Conservation (phyloP, 345 rosid species). For the Aethionema arabicum region DNA sequence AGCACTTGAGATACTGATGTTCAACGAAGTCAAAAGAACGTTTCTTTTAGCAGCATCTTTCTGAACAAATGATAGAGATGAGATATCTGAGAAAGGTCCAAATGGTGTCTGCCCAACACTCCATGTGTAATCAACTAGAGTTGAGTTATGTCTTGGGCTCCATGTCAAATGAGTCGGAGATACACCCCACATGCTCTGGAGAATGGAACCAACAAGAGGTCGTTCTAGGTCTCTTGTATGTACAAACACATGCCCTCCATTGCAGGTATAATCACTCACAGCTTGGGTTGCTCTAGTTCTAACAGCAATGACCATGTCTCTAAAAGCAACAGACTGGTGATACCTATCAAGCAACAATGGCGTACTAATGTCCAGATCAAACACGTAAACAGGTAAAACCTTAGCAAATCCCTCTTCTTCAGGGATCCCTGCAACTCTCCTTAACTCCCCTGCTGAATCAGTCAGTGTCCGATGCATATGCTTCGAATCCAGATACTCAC, state of each 20-base stretch:
- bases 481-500: conserved; percentile 96
- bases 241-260: conserved; percentile 84
- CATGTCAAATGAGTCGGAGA: conserved; percentile 87
- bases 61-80: conserved; percentile 83
- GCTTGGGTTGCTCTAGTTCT: conserved; percentile 81
- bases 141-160: conserved; percentile 81
- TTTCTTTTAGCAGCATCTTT: conserved; percentile 93
- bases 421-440: conserved; percentile 64
- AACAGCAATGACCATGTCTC: conserved; percentile 92
- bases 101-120: conserved; percentile 97
- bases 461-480: conserved; percentile 76
- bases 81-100: conserved; percentile 87
- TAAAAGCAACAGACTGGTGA: conserved; percentile 88
- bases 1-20: conserved; percentile 78
- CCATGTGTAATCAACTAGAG: conserved; percentile 94
- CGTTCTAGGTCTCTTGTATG: conserved; percentile 82
- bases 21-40: conserved; percentile 67
- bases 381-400: conserved; percentile 91
- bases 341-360: conserved; percentile 79
- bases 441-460: conserved; percentile 79
- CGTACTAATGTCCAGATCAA: conserved; percentile 72
- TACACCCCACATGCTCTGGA: conserved; percentile 99
- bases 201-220: conserved; percentile 82
- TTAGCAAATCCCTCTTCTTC: conserved; percentile 75
- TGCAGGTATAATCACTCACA: conserved; percentile 93